Evolutionary conservation across 257 asterid genomes (phyloP), one percentile per base, ranked within the genome.

Genomic region (Solanum chmielewskii): DNA sequence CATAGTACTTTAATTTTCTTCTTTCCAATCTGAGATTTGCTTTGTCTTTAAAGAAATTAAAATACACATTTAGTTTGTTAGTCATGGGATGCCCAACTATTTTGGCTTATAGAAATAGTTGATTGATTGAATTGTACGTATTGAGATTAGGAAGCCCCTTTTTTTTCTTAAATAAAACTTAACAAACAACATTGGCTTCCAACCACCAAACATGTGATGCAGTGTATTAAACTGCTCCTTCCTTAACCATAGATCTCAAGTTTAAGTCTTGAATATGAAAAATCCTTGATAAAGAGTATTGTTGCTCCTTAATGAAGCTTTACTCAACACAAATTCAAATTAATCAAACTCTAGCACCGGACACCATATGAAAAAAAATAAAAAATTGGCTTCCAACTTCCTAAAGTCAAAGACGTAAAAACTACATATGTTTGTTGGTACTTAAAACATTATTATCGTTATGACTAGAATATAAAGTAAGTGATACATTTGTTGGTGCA

Each of bases 281-380:
- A 18, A 56, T 18, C 11, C 0, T 0, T 52, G 23, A 4, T 18
- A 56, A 18, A 4, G n/a, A 56, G n/a, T 56, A 33, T 1, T 33
- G 64, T 18, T 18, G 1, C 4, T 2, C 62, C n/a, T 9, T 0
- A 56, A 18, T 56, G 1, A 10, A 56, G 4, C 4, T 4, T 11
- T 18, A 56, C 0, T 9, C 0, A 0, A 8, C 2, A 56, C 64
- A 56, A 56, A 56, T 56, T 9, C 11, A 41, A 56, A 18, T 56
- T 56, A 56, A 0, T 18, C n/a, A 1, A 0, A 56, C 64, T 56
- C n/a, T 10, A 56, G 0, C 2, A 52, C 20, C 62, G 0, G 1
- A 56, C 62, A 44, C 14, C 14, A 44, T 12, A 11, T 3, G 14
- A 0, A 11, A 44, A 44, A 37, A 1, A 1, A 37, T 5, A 42